Evolutionary conservation across 176 grass and related monocot genomes (phyloP).

Genomic region (Themeda triandra): DNA sequence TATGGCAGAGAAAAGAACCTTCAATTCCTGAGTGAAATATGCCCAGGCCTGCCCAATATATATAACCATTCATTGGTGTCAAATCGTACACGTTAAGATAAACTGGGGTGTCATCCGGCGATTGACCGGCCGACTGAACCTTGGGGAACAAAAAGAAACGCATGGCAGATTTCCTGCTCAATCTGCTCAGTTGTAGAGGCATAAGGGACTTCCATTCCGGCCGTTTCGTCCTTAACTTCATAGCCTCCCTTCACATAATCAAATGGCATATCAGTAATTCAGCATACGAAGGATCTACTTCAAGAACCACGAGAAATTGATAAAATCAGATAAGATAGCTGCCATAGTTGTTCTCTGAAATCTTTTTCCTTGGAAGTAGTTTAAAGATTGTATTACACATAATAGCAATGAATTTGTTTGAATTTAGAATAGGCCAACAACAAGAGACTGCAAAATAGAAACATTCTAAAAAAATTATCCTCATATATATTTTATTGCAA

Average conservation of each 20-base stretch:
- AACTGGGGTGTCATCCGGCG: constrained; percentile 65
- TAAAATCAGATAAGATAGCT: neutral
- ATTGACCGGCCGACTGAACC: constrained; percentile 60
- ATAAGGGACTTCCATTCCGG: constrained; percentile 91
- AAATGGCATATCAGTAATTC: neutral
- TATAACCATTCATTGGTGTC: constrained; percentile 93
- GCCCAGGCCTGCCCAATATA: constrained; percentile 93
- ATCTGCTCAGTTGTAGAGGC: constrained; percentile 55
- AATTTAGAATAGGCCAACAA: neutral
- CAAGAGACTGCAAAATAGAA: neutral
- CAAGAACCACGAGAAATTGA: neutral
- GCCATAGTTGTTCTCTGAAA: neutral
- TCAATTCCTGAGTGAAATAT: constrained; percentile 97
- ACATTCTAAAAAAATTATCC: neutral
- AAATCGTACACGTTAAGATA: constrained; percentile 98
- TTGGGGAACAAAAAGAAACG: constrained; percentile 89
- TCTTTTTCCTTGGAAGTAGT: neutral
- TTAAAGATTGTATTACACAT: neutral
- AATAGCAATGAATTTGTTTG: neutral
- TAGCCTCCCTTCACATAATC: constrained; percentile 54
- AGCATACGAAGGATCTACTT: constrained; percentile 7
- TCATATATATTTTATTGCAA: neutral
- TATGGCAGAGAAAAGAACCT: constrained; percentile 52
- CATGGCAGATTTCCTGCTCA: constrained; percentile 61
- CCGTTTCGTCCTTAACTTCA: constrained; percentile 85